These are phyloP conservation scores for Dothidotthia symphoricarpi DNA, from an alignment of 2,329 filamentous ascomycete genomes.

Conservation along the genomic window DNA sequence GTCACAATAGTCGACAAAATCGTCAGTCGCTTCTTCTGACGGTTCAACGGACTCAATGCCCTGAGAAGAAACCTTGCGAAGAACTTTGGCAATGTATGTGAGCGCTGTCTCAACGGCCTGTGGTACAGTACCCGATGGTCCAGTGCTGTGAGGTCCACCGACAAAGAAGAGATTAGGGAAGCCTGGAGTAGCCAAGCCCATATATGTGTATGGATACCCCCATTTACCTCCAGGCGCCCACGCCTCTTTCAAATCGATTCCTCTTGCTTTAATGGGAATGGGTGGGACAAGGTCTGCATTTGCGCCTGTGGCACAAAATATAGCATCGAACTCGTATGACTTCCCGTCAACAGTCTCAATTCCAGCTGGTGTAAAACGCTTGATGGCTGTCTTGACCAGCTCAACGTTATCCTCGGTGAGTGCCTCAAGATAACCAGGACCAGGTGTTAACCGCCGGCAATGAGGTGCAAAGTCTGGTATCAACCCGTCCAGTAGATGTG, in stretches of 20 bases:
- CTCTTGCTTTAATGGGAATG: slow-evolving; percentile 60
- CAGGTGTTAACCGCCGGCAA: slow-evolving; percentile 37
- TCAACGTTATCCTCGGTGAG: slow-evolving; percentile 45
- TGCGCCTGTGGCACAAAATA: slow-evolving; percentile 66
- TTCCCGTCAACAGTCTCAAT: slow-evolving; percentile 43
- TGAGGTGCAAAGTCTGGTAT: slow-evolving; percentile 42
- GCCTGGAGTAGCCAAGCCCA: slow-evolving; percentile 61
- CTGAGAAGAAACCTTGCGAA: slow-evolving; percentile 65
- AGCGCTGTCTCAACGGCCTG: slow-evolving; percentile 66
- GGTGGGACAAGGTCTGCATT: slow-evolving; percentile 53
- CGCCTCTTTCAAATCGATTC: slow-evolving; percentile 53
- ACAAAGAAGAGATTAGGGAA: slow-evolving; percentile 69
- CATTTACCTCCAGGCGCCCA: slow-evolving; percentile 58
- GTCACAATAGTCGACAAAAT: slow-evolving; percentile 61
- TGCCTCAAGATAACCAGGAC: slow-evolving; percentile 42
- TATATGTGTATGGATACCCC: slow-evolving; percentile 67
- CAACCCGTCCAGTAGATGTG: slow-evolving; percentile 44
- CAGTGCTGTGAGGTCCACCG: slow-evolving; percentile 49
- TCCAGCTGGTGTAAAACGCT: slow-evolving; percentile 39
- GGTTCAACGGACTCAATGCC: slow-evolving; percentile 64
- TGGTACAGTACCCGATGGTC: slow-evolving; percentile 62
- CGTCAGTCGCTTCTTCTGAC: slow-evolving; percentile 59
- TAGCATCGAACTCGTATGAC: slow-evolving; percentile 42
- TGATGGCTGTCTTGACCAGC: slow-evolving; percentile 43
- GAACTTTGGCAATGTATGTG: slow-evolving; percentile 63